phyloP scores from a whole-genome alignment of 805 yeast genomes.

The Maudiozyma turicensis region DNA sequence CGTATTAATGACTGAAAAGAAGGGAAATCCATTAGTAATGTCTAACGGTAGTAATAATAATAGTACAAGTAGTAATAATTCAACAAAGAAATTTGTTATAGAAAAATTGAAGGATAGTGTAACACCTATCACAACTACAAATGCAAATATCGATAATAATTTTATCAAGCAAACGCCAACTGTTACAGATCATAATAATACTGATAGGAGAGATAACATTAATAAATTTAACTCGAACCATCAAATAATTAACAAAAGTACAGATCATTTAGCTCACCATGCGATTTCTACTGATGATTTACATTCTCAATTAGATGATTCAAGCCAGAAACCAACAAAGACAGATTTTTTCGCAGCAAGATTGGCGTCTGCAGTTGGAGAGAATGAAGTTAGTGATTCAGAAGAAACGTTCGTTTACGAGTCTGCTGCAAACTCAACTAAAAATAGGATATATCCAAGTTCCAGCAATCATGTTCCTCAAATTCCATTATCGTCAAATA shows the following conservation, averaged over 20 bases:
- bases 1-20: slow-evolving; percentile 8
- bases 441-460: slow-evolving; percentile 15
- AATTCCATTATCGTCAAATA: neutral
- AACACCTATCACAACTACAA: too few species aligned
- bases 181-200: neutral
- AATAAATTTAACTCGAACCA: neutral
- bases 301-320: slow-evolving; percentile 8
- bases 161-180: neutral
- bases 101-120: too few species aligned
- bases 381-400: slow-evolving; percentile 75
- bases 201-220: neutral
- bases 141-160: neutral
- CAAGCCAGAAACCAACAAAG: slow-evolving; percentile 39
- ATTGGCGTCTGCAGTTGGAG: slow-evolving; percentile 88
- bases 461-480: neutral
- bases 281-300: slow-evolving; percentile 1
- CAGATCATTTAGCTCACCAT: neutral
- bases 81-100: neutral
- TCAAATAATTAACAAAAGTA: slow-evolving; percentile 6
- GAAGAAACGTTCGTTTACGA: slow-evolving; percentile 97
- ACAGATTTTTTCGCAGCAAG: slow-evolving; percentile 94
- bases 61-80: neutral
- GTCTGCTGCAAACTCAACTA: slow-evolving; percentile 28
- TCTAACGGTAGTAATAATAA: neutral
- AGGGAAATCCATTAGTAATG: neutral